phyloP scores from a whole-genome alignment of 495 filamentous ascomycete genomes.

The Penicillium pulvis region DNA sequence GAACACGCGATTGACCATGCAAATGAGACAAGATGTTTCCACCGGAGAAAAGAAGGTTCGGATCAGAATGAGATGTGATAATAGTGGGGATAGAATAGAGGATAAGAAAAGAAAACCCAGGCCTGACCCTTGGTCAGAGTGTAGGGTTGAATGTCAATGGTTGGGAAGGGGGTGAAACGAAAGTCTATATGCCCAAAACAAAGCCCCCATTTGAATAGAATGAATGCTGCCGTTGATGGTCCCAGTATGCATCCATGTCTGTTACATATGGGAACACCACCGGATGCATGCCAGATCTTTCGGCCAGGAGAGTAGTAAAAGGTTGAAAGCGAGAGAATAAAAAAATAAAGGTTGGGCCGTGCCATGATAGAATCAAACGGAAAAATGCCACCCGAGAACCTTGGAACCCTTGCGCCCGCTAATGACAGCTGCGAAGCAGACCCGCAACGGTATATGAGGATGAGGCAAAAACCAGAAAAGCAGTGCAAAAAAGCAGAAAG shows the following conservation, averaged over 20 bases:
- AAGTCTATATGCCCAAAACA: constrained; percentile 25
- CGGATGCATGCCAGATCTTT: too few species aligned
- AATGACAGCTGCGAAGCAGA: constrained; percentile 46
- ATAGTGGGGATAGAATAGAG: constrained; percentile 5
- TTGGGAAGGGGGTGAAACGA: constrained; percentile 6
- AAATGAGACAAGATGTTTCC: constrained; percentile 3
- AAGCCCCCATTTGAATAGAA: background rate
- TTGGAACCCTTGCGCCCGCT: constrained; percentile 47
- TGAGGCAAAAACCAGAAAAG: constrained; percentile 19
- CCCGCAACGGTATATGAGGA: constrained; percentile 34
- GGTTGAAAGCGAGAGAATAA: constrained; percentile 13
- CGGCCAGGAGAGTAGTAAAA: background rate
- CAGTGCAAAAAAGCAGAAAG: constrained; percentile 5
- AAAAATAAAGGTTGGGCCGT: constrained; percentile 22
- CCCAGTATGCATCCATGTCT: too few species aligned
- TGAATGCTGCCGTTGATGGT: background rate
- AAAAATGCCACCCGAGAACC: constrained; percentile 41
- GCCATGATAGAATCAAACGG: constrained; percentile 23
- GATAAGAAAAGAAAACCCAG: background rate
- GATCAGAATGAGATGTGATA: background rate
- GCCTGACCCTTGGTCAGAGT: background rate
- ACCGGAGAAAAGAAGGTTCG: background rate
- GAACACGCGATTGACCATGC: constrained; percentile 6
- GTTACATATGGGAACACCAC: background rate
- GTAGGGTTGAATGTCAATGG: too few species aligned